phyloP scores from a whole-genome alignment of 164 flowering plant genomes.

The Aristolochia contorta region DNA sequence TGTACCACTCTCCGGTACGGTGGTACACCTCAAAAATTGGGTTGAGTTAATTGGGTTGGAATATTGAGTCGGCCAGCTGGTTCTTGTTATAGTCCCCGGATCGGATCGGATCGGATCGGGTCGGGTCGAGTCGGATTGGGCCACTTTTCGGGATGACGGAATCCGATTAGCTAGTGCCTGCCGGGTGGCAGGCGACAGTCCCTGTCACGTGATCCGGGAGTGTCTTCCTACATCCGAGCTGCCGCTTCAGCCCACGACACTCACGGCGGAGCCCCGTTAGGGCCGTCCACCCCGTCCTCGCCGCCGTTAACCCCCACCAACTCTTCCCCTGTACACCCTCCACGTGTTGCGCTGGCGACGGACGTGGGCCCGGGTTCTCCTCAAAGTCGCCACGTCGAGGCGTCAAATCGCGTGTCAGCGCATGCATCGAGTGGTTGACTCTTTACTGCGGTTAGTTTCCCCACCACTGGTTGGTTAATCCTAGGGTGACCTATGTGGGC shows the following conservation, averaged over 20 bases:
- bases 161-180: too few species aligned
- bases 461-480: too few species aligned
- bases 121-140: too few species aligned
- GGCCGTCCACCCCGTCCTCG: conserved; percentile 1
- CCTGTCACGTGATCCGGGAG: conserved; percentile 10
- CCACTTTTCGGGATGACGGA: too few species aligned
- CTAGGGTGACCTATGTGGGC: too few species aligned
- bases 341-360: neutral
- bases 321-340: neutral
- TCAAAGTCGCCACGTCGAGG: conserved; percentile 6
- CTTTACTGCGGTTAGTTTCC: neutral
- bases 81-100: too few species aligned
- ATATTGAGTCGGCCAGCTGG: too few species aligned
- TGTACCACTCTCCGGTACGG: too few species aligned
- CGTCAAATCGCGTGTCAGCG: conserved; percentile 3
- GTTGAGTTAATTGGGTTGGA: too few species aligned
- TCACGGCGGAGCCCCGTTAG: neutral
- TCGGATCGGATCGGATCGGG: too few species aligned
- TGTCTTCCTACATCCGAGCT: conserved; percentile 13
- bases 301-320: conserved; percentile 6
- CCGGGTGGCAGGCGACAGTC: conserved; percentile 26
- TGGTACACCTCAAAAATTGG: too few species aligned
- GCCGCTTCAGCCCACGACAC: conserved; percentile 18
- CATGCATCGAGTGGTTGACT: conserved; percentile 1
- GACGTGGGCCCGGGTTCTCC: neutral